Evolutionary conservation across 805 yeast genomes (phyloP).

Genomic region (Lachancea quebecensis): DNA sequence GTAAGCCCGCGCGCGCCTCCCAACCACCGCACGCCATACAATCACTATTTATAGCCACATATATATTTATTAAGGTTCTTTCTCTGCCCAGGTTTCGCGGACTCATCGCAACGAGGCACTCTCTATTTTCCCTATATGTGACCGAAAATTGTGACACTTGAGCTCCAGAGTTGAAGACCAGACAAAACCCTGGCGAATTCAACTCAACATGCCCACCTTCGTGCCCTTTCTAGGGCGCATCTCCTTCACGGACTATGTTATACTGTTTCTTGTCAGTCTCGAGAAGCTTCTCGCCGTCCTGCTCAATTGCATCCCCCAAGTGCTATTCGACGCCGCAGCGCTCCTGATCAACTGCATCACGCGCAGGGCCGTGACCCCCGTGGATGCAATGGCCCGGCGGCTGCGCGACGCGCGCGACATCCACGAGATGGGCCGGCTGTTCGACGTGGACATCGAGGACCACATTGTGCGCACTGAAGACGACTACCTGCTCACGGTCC

Average conservation of each 20-base stretch:
- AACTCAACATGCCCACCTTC: slow-evolving; percentile 1
- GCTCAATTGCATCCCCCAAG: slow-evolving; percentile 40
- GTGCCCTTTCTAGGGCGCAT: slow-evolving; percentile 43
- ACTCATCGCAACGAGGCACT: neutral
- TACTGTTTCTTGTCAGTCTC: slow-evolving; percentile 42
- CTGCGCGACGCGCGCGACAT: slow-evolving; percentile 40
- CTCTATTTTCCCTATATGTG: neutral
- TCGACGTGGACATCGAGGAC: slow-evolving; percentile 67
- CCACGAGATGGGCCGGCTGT: slow-evolving; percentile 57
- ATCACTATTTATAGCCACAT: slow-evolving; percentile 4
- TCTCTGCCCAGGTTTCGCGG: neutral
- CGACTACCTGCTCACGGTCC: slow-evolving; percentile 68
- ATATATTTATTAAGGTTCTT: neutral
- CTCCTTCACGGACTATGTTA: slow-evolving; percentile 43
- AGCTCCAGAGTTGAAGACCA: neutral
- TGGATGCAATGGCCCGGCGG: slow-evolving; percentile 15
- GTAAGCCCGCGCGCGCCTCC: slow-evolving; percentile 1
- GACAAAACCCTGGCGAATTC: neutral
- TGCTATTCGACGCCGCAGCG: slow-evolving; percentile 35
- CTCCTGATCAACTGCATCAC: slow-evolving; percentile 17
- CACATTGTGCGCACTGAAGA: slow-evolving; percentile 74
- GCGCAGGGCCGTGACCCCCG: slow-evolving; percentile 9
- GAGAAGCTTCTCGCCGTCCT: slow-evolving; percentile 42
- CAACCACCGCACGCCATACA: neutral
- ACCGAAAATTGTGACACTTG: neutral